Evolutionary conservation across 176 grass and related monocot genomes (phyloP).

Genomic region (Aegilops sharonensis): DNA sequence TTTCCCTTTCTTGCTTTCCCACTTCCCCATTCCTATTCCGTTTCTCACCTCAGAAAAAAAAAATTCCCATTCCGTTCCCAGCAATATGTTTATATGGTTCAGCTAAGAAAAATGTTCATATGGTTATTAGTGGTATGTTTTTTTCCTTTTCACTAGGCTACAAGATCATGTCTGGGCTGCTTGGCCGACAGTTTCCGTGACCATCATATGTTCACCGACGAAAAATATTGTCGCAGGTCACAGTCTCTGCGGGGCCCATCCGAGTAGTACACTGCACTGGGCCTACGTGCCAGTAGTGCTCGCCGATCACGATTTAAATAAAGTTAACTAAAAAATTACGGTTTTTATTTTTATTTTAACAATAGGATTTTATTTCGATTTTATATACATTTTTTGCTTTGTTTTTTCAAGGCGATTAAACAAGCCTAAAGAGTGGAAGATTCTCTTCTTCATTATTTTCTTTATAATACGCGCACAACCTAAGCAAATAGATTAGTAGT

Average conservation of each 20-base stretch:
- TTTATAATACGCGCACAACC: not conserved
- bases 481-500: constrained; percentile 1
- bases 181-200: not conserved
- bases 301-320: not conserved
- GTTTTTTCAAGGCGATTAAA: not conserved
- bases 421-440: constrained; percentile 7
- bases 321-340: not conserved
- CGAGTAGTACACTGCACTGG: not conserved
- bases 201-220: not conserved
- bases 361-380: not conserved
- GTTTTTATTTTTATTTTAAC: not conserved
- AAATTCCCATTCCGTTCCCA: not conserved
- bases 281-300: not conserved
- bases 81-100: not conserved
- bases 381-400: not conserved
- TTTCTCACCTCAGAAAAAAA: too few species aligned
- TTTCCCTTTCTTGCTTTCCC: not conserved
- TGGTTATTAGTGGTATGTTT: not conserved
- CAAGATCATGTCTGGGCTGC: not conserved
- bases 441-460: not conserved
- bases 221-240: not conserved
- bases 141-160: not conserved
- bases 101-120: too few species aligned
- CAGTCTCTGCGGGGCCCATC: not conserved
- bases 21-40: not conserved